Evolutionary conservation across 768 basidiomycete genomes (phyloP).

Genomic region (Pleurotus salmoneostramineus): DNA sequence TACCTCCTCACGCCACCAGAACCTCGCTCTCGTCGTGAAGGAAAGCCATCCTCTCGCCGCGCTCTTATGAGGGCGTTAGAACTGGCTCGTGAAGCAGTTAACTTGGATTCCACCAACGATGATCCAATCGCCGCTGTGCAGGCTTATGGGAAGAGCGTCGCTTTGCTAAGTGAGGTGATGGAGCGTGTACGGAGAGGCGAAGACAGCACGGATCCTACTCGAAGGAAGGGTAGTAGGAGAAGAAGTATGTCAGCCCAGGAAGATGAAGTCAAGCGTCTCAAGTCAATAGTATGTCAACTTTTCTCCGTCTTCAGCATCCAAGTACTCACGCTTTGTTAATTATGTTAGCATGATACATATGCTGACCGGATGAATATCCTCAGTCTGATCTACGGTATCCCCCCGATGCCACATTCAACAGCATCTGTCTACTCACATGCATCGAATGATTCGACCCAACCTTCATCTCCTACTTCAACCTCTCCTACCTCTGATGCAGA

Average conservation of each 20-base stretch:
- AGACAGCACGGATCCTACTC: conserved; percentile 63
- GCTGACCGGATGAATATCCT: conserved; percentile 93
- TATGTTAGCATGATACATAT: conserved; percentile 83
- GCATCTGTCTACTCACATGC: conserved; percentile 23
- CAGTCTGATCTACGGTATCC: conserved; percentile 85
- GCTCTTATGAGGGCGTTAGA: conserved; percentile 85
- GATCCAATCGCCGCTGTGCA: conserved; percentile 86
- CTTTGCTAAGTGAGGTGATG: conserved; percentile 89
- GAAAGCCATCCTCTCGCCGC: conserved; percentile 74
- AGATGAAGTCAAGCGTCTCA: conserved; percentile 82
- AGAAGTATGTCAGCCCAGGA: conserved; percentile 86
- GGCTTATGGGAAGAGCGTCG: conserved; percentile 84
- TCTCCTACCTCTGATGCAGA: conserved; percentile 36
- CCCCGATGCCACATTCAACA: conserved; percentile 65
- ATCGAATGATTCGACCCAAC: conserved; percentile 46
- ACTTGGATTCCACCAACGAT: conserved; percentile 83
- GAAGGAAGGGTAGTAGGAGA: conserved; percentile 56
- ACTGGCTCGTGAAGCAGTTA: conserved; percentile 86
- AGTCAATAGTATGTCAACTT: conserved; percentile 70
- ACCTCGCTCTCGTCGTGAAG: conserved; percentile 37
- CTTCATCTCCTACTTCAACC: conserved; percentile 41
- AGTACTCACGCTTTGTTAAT: background rate
- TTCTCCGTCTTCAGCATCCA: background rate
- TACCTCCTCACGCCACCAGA: conserved; percentile 23
- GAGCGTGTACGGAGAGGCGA: conserved; percentile 84